phyloP scores from a whole-genome alignment of 306 rosid species.

The Oxytropis ochrocephala region DNA sequence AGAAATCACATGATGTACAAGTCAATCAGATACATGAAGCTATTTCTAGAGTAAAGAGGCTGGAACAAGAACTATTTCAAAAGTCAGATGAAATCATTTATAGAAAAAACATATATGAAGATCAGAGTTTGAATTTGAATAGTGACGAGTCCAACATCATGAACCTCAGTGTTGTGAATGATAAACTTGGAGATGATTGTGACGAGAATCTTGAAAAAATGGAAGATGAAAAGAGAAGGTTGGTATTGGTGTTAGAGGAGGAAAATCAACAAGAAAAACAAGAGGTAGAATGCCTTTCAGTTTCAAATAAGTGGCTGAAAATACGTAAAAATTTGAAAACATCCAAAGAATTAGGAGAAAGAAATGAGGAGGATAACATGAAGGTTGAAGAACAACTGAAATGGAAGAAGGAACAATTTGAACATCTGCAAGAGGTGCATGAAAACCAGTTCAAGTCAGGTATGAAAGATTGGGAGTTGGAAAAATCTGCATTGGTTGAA shows the following conservation, averaged over 20 bases:
- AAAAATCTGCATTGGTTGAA: slow-evolving; percentile 49
- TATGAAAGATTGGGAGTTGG: slow-evolving; percentile 56
- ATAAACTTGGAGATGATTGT: slow-evolving; percentile 39
- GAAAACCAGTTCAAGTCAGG: slow-evolving; percentile 39
- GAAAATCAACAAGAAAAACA: slow-evolving; percentile 50
- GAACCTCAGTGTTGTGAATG: slow-evolving; percentile 44
- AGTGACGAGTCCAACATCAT: slow-evolving; percentile 40
- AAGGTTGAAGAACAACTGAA: slow-evolving; percentile 57
- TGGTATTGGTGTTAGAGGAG: slow-evolving; percentile 45
- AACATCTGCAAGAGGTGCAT: slow-evolving; percentile 60
- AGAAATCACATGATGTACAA: slow-evolving; percentile 43
- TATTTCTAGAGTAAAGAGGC: slow-evolving; percentile 43
- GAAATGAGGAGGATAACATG: slow-evolving; percentile 44
- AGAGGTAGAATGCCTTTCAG: slow-evolving; percentile 47
- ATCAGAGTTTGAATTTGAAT: slow-evolving; percentile 20
- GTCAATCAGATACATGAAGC: slow-evolving; percentile 37
- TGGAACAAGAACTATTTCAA: slow-evolving; percentile 42
- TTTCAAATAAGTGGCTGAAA: slow-evolving; percentile 34
- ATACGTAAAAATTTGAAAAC: slow-evolving; percentile 26
- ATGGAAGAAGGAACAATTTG: slow-evolving; percentile 76
- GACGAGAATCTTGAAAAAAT: slow-evolving; percentile 30
- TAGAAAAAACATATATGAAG: slow-evolving; percentile 33
- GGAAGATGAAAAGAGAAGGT: slow-evolving; percentile 37
- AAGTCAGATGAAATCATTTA: slow-evolving; percentile 37
- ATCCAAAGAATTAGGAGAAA: slow-evolving; percentile 39